Evolutionary conservation across 768 basidiomycete genomes (phyloP).

Genomic region (Hygrophoropsis aurantiaca): DNA sequence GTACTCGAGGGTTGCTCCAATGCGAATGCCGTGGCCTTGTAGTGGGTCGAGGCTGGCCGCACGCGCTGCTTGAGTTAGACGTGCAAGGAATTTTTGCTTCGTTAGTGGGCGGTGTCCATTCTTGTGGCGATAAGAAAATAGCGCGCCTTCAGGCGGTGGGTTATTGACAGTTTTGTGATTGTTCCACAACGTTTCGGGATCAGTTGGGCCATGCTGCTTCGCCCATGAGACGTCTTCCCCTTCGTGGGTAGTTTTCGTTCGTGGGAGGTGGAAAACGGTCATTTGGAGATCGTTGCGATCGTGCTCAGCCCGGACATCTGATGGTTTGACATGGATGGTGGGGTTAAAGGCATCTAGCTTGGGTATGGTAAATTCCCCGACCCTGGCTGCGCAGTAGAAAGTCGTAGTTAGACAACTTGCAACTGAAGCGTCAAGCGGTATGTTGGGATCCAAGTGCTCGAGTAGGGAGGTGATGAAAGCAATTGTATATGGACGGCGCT

Average conservation of each 20-base stretch:
- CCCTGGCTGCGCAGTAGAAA: conserved; percentile 33
- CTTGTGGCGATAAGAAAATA: conserved; percentile 28
- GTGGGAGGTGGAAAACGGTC: conserved; percentile 29
- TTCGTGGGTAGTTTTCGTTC: conserved; percentile 21
- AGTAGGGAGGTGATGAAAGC: conserved; percentile 4
- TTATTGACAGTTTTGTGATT: conserved; percentile 31
- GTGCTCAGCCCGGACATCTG: conserved; percentile 12
- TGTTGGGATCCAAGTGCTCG: conserved; percentile 20
- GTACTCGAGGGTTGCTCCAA: conserved; percentile 35
- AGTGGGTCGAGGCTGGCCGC: conserved; percentile 8
- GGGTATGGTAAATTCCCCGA: conserved; percentile 38
- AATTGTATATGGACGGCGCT: conserved; percentile 31
- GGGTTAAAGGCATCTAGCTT: background rate
- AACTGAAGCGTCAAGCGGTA: conserved; percentile 33
- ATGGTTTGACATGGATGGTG: background rate
- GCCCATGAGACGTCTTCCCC: conserved; percentile 38
- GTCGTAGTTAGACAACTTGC: conserved; percentile 35
- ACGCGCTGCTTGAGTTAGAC: conserved; percentile 8
- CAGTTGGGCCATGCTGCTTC: conserved; percentile 20
- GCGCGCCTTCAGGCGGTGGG: conserved; percentile 15
- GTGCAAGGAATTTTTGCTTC: conserved; percentile 19
- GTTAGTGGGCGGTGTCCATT: conserved; percentile 20
- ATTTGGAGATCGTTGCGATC: conserved; percentile 2
- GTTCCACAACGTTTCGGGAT: conserved; percentile 21
- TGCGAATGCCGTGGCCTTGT: conserved; percentile 26